Evolutionary conservation across 495 filamentous ascomycete species (phyloP).

Genomic region (Xylaria cubensis): DNA sequence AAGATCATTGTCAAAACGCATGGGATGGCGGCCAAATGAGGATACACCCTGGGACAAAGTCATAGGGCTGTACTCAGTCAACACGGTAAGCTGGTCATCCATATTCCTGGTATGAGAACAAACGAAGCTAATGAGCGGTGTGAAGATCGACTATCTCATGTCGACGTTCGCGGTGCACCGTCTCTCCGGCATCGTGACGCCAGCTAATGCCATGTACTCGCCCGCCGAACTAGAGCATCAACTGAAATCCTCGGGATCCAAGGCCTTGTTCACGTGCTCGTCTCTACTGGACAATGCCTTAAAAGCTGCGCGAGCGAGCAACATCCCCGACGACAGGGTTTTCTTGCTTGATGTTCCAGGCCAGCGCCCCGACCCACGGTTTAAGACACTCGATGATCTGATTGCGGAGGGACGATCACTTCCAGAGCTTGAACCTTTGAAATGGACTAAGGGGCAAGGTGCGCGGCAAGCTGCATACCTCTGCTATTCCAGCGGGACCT

Average conservation of each 20-base stretch:
- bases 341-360: constrained; percentile 76
- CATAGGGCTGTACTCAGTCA: constrained; percentile 75
- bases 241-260: constrained; percentile 75
- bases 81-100: constrained; percentile 65
- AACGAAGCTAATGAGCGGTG: neutral
- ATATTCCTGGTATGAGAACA: neutral
- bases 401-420: constrained; percentile 68
- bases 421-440: constrained; percentile 67
- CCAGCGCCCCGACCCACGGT: constrained; percentile 58
- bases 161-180: constrained; percentile 79
- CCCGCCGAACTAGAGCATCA: constrained; percentile 79
- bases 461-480: constrained; percentile 79
- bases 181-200: constrained; percentile 75
- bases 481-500: constrained; percentile 90
- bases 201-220: constrained; percentile 86
- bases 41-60: constrained; percentile 90
- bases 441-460: constrained; percentile 77
- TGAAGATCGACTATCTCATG: constrained; percentile 79
- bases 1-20: constrained; percentile 70
- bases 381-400: constrained; percentile 75
- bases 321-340: constrained; percentile 73
- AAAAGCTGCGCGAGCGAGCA: constrained; percentile 68
- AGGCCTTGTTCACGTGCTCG: constrained; percentile 79
- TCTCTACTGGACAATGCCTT: constrained; percentile 74
- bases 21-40: constrained; percentile 76